Conservation (phyloP, 345 rosid genomes). For the Crucihimalaya himalaica region DNA sequence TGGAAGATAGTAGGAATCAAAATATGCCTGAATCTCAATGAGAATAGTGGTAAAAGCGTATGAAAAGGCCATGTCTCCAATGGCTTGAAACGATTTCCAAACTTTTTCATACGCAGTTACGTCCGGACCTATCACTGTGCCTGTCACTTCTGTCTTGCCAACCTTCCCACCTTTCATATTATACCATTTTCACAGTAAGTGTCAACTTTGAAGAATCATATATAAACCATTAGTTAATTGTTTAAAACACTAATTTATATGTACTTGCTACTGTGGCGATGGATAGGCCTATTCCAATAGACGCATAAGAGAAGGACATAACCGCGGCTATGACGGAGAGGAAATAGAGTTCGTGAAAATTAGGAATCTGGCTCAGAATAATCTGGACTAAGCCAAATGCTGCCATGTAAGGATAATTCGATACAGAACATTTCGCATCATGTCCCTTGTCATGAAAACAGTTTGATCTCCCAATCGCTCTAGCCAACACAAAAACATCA, state of each 20-base stretch:
- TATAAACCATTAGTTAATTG: not conserved
- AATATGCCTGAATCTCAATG: conserved; percentile 75
- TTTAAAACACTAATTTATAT: not conserved
- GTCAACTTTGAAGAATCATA: conserved; percentile 1
- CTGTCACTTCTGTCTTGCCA: conserved; percentile 58
- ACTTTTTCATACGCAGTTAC: conserved; percentile 70
- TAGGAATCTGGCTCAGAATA: conserved; percentile 77
- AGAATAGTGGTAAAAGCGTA: conserved; percentile 80
- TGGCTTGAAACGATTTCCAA: conserved; percentile 73
- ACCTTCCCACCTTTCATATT: conserved; percentile 41
- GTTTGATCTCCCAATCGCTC: conserved; percentile 71
- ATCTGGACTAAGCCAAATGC: conserved; percentile 64
- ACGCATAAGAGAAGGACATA: conserved; percentile 85
- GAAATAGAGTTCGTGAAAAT: conserved; percentile 81
- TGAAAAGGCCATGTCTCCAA: conserved; percentile 87
- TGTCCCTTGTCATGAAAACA: conserved; percentile 77
- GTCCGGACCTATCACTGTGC: conserved; percentile 60
- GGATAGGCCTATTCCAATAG: conserved; percentile 80
- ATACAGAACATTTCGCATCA: conserved; percentile 45
- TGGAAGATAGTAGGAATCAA: not conserved
- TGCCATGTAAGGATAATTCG: conserved; percentile 64
- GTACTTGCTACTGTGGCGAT: conserved; percentile 51
- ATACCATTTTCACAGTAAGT: conserved; percentile 12
- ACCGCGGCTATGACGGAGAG: conserved; percentile 81
- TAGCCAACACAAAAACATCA: conserved; percentile 34